Evolutionary conservation across 2,329 filamentous ascomycete species (phyloP).

Genomic region (Aspergillus sp.): DNA sequence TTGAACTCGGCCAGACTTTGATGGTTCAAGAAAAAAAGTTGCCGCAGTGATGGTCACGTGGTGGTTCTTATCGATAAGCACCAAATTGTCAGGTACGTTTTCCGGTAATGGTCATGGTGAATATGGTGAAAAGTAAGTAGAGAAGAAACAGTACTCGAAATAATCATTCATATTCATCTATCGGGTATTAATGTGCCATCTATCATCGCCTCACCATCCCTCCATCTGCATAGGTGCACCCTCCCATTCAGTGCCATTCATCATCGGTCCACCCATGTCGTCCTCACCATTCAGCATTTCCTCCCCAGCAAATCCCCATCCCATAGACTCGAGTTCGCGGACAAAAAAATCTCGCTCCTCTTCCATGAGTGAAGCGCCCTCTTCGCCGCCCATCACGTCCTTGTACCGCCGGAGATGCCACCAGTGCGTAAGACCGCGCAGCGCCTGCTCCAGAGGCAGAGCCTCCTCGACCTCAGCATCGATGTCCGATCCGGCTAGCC

Average conservation of each 20-base stretch:
- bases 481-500: slow-evolving; percentile 84
- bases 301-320: slow-evolving; percentile 43
- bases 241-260: slow-evolving; percentile 36
- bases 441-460: slow-evolving; percentile 83
- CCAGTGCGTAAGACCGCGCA: slow-evolving; percentile 90
- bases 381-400: slow-evolving; percentile 63
- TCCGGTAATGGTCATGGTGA: no score
- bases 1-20: not conserved
- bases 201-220: slow-evolving; percentile 21
- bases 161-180: not conserved
- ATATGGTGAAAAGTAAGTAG: no score
- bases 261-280: slow-evolving; percentile 24
- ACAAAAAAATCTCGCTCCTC: slow-evolving; percentile 79
- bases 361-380: slow-evolving; percentile 55
- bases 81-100: no score
- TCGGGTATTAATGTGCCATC: not conserved
- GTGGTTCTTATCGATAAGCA: slow-evolving; percentile 28
- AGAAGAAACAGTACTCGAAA: not conserved
- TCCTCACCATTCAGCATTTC: slow-evolving; percentile 31
- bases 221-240: slow-evolving; percentile 36
- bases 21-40: slow-evolving; percentile 11
- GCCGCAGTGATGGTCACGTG: slow-evolving; percentile 26
- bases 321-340: slow-evolving; percentile 71
- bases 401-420: slow-evolving; percentile 82
- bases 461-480: slow-evolving; percentile 93